Base-by-base conservation (phyloP, 1,284 basidiomycete genomes). In the Rhizoctonia solani region DNA sequence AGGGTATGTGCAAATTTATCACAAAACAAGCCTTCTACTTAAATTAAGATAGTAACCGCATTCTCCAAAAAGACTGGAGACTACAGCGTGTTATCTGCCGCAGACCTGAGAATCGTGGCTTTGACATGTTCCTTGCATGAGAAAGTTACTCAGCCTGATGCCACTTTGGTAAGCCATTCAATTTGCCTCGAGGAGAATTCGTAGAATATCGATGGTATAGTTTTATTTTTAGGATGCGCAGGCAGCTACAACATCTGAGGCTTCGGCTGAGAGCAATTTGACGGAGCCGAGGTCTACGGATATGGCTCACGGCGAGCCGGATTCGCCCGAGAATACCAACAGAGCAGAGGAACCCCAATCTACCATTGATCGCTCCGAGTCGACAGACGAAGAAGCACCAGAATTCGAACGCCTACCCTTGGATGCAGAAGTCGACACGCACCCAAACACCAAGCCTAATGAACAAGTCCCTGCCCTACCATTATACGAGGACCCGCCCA, bases 11-110 rank as follows among this genome's bases (percentile, higher is more conserved):
- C 4, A 53, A 30, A 52, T 11, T 32, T 23, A 34, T 55, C 27
- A 25, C 54, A 32, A n/a, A 34, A 14, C 49, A 42, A 30, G 63
- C 30, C 54, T 16, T 16, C 54, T 41, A 46, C 8, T 44, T 49
- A 46, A 46, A 67, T 63, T 44, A 16, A 59, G 23, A 16, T 72
- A 93, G 97, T 96, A 8, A 91, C 92, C 56, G 88, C 90, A 70
- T 92, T 90, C 78, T 93, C 97, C 2, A 95, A 93, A 81, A 93
- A 93, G 81, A 98, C 96, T 0, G 97, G 97, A 78, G 97, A 99
- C 78, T 96, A 94, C 75, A 83, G 92, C 37, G 96, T 96, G 50
- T 83, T 99, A 32, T 98, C 95, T 8, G 84, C 88, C 74, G 85
- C 95, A 16, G 97, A 99, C 86, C 77, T 99, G 67, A 89, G 90